A percentile compares a stretch with the other conserved stretches of the same genome.
phyloP scores from a whole-genome alignment of 345 rosid species.

The Brassica carinata region DNA sequence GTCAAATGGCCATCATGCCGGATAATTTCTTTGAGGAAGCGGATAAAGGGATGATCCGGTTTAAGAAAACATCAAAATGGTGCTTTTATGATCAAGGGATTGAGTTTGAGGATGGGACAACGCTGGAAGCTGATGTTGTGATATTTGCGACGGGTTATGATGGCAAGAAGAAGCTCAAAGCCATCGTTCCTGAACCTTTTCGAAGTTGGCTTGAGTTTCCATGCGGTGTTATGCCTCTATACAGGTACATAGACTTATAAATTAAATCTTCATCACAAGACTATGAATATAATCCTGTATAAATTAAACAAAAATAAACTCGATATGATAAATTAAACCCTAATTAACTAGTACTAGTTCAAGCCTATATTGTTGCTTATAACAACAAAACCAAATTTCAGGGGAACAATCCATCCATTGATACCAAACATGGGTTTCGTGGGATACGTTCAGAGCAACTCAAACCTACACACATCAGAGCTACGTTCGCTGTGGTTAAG shows the following conservation, averaged over 20 bases:
- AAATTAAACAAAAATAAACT: background rate
- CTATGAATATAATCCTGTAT: background rate
- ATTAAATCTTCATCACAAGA: background rate
- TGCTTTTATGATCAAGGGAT: conserved; percentile 73
- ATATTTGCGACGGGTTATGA: conserved; percentile 81
- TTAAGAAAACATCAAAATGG: conserved; percentile 74
- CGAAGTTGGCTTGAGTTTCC: conserved; percentile 58
- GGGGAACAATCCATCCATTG: conserved; percentile 82
- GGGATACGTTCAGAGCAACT: conserved; percentile 74
- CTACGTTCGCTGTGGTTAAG: conserved; percentile 76
- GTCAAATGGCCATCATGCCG: conserved; percentile 92
- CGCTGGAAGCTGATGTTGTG: conserved; percentile 74
- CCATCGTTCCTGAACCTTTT: conserved; percentile 80
- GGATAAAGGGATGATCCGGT: conserved; percentile 70
- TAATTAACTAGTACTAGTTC: background rate
- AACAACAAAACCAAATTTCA: conserved; percentile 27
- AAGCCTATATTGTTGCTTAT: background rate
- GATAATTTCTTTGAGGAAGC: conserved; percentile 77
- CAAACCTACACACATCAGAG: conserved; percentile 83
- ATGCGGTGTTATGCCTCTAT: conserved; percentile 67
- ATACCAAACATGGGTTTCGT: conserved; percentile 81
- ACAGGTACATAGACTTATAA: conserved; percentile 48
- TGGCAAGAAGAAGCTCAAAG: conserved; percentile 75
- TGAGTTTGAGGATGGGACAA: conserved; percentile 65
- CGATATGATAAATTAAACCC: background rate